Base-by-base conservation (phyloP, 345 rosid species). In the Toxicodendron radicans region DNA sequence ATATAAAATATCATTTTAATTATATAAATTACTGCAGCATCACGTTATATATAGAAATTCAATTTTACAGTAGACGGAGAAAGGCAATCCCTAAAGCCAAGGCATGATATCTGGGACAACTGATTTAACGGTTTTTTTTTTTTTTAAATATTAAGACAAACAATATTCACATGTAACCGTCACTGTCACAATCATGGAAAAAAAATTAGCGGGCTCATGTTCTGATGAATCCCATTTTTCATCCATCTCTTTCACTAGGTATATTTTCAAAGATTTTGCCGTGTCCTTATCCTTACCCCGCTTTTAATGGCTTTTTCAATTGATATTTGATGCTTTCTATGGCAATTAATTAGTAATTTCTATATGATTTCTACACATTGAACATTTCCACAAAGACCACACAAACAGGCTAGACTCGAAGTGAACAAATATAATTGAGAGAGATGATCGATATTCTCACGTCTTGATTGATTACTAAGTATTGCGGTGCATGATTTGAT, bases 91-190 rank as follows among this genome's bases (percentile, higher is more conserved):
- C 78, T 43, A 14, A 52, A 65, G 41, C 54, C 53, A 48, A 23
- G 78, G 71, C 80, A 79, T 27, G 61, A 76, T 52, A 60, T 59
- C 63, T 69, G 82, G 82, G 82, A 24, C 30, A 78, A 78, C 80
- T 41, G 73, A 67, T 46, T 57, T 58, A 73, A 73, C 76, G 57
- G 80, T 52, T 73, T 67, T 48, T 43, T 59, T 73, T 54, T n/a
- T n/a, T n/a, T n/a, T n/a, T n/a, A n/a, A n/a, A n/a, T n/a, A n/a
- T n/a, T n/a, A n/a, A n/a, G n/a, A 33, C 12, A 46, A 68, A 52
- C 51, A 66, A 60, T 17, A 41, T 38, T 45, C 76, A 45, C 79
- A 57, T 68, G 71, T 14, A 51, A 68, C 70, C 64, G 72, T 64
- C 80, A 23, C 20, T 69, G 53, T 51, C 82, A 54, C 0, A 53